Evolutionary conservation across 148 eudicot genomes (phyloP), one percentile per base, ranked within the genome.

Genomic region (Beta vulgaris): DNA sequence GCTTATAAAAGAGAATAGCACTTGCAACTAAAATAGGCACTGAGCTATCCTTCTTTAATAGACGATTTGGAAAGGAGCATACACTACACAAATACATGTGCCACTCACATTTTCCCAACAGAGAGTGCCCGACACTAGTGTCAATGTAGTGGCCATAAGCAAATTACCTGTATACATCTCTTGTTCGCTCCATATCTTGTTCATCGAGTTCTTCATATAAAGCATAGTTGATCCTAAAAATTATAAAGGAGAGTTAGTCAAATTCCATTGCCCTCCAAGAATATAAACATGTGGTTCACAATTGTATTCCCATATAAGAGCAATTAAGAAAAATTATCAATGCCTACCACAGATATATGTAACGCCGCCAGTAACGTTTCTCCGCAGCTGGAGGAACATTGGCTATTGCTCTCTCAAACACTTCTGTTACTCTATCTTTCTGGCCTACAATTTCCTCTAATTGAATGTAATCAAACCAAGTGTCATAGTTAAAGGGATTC

Each of bases 361-460:
- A 94, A 10, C 97, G 88, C 77, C 91, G 96, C 98, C 98, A 94
- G 76, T 91, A 94, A n/a, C 96, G 97, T 83, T 94, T 91, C 86
- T 91, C 98, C 65, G 81, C 91, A 66, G 96, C 96, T 15, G 93
- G 96, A 73, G 98, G 98, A 68, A 87, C 74, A 83, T 90, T 91
- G 28, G 98, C 93, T 69, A 94, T 94, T 7, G 98, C 97, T 31
- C 97, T 86, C 82, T 92, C 93, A 69, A 90, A 94, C 16, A 91
- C 88, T 69, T 94, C 98, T 71, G 94, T 83, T 55, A 88, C 84
- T 58, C 88, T 87, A 23, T 79, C 87, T 73, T 84, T 88, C 66
- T 82, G 82, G 31, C 96, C 97, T 64, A 81, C 87, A 69, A 88
- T 91, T 80, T 94, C 98, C 69, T 94, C 98, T 62, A 94, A 76